Evolutionary conservation across 2,329 filamentous ascomycete species (phyloP).

Genomic region (Aspergillus sp.): DNA sequence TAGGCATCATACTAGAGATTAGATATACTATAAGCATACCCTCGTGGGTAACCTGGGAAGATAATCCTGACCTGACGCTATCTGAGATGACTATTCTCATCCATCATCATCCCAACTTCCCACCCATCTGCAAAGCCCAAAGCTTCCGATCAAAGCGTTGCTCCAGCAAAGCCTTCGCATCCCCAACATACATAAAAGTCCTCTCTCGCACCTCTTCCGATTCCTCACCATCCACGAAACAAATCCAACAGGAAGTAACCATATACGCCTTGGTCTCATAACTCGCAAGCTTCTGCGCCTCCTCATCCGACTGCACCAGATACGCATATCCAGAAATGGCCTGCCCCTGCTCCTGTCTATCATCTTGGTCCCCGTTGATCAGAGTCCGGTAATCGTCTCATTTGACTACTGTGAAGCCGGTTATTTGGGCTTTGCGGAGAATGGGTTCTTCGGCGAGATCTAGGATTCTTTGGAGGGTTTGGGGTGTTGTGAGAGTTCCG

Average conservation of each 20-base stretch:
- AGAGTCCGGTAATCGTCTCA: slow-evolving; percentile 13
- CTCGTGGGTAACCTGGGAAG: too few species aligned
- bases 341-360: slow-evolving; percentile 1
- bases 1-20: too few species aligned
- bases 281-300: slow-evolving; percentile 5
- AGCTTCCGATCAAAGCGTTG: slow-evolving; percentile 17
- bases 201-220: slow-evolving; percentile 9
- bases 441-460: slow-evolving; percentile 8
- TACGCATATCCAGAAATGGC: slow-evolving; percentile 9
- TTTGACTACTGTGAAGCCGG: slow-evolving; percentile 10
- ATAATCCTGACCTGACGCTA: too few species aligned
- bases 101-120: background rate
- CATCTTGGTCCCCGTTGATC: slow-evolving; percentile 3
- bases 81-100: too few species aligned
- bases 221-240: slow-evolving; percentile 1
- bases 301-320: slow-evolving; percentile 5
- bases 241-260: background rate
- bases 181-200: slow-evolving; percentile 23
- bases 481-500: slow-evolving; percentile 18
- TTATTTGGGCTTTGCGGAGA: slow-evolving; percentile 7
- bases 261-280: slow-evolving; percentile 6
- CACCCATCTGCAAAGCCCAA: slow-evolving; percentile 10
- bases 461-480: slow-evolving; percentile 9
- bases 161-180: slow-evolving; percentile 15
- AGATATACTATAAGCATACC: too few species aligned